Evolutionary conservation across 2,329 filamentous ascomycete genomes (phyloP).

Genomic region (Fusarium sulawesiense): DNA sequence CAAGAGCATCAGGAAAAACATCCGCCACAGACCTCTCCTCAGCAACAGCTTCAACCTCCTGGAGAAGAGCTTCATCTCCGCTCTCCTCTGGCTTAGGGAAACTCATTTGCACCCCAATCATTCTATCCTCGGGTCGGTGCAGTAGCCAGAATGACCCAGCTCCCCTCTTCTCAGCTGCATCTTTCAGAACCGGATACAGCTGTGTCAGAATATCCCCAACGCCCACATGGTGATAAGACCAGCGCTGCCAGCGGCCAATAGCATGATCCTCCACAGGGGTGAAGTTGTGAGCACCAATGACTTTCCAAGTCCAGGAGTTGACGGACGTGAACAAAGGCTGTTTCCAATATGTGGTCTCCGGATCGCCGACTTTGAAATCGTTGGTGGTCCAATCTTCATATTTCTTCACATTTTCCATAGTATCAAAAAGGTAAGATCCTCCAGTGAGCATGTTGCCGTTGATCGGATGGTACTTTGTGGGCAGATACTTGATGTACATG

Average conservation of each 20-base stretch:
- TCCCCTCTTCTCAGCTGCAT: slow-evolving; percentile 25
- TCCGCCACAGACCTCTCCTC: neutral
- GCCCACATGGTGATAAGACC: slow-evolving; percentile 22
- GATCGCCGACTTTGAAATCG: slow-evolving; percentile 39
- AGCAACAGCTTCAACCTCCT: neutral
- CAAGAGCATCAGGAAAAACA: slow-evolving; percentile 24
- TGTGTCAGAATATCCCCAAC: slow-evolving; percentile 29
- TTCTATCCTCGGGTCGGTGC: slow-evolving; percentile 22
- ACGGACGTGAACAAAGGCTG: slow-evolving; percentile 35
- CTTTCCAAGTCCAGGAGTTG: slow-evolving; percentile 26
- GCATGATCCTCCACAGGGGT: slow-evolving; percentile 13
- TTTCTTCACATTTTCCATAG: slow-evolving; percentile 18
- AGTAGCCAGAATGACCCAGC: slow-evolving; percentile 37
- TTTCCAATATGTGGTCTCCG: slow-evolving; percentile 38
- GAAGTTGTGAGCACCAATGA: slow-evolving; percentile 38
- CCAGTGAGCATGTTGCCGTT: slow-evolving; percentile 34
- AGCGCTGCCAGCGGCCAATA: slow-evolving; percentile 37
- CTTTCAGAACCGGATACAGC: slow-evolving; percentile 33
- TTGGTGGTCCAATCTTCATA: slow-evolving; percentile 37
- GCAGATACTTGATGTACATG: slow-evolving; percentile 40
- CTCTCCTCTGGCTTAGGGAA: slow-evolving; percentile 11
- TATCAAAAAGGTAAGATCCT: slow-evolving; percentile 34
- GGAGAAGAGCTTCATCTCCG: slow-evolving; percentile 4
- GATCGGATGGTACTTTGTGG: slow-evolving; percentile 28
- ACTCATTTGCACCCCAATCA: slow-evolving; percentile 28